These are phyloP conservation scores for Peronosclerospora sorghi DNA, from an alignment of 352 stramenopile species.

Conservation along the genomic window DNA sequence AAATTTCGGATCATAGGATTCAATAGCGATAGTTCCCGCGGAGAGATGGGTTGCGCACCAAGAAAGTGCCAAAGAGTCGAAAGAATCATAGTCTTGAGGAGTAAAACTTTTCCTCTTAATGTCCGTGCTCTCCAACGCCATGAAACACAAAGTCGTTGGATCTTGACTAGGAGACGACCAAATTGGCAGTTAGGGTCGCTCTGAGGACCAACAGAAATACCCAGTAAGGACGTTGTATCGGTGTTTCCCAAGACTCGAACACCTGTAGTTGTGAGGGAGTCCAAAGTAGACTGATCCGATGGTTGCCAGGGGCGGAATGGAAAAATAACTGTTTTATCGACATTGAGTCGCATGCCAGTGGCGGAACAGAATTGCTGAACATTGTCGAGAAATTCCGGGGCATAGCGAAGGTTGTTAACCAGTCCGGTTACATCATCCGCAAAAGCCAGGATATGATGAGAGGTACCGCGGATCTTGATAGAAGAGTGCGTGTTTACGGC, in stretches of 20 bases:
- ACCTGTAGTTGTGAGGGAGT: background rate
- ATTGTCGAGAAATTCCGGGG: background rate
- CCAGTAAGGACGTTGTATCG: background rate
- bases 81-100: background rate
- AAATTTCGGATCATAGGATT: background rate
- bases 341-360: too few relatives aligned
- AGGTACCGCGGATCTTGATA: background rate
- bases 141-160: background rate
- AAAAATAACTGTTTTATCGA: background rate
- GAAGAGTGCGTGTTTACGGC: background rate
- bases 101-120: background rate
- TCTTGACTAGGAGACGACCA: background rate
- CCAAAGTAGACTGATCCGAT: background rate
- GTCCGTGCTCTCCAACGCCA: background rate
- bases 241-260: background rate
- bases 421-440: too few relatives aligned
- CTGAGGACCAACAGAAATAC: background rate
- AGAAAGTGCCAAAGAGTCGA: background rate
- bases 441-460: background rate
- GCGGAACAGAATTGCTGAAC: background rate
- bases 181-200: background rate
- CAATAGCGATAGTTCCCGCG: background rate
- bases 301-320: background rate
- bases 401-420: background rate
- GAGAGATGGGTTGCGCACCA: background rate